A percentile compares a stretch with the other conserved stretches of the same genome.
phyloP scores from a whole-genome alignment of 2,329 filamentous ascomycete species.

The Davidsoniella virescens region DNA sequence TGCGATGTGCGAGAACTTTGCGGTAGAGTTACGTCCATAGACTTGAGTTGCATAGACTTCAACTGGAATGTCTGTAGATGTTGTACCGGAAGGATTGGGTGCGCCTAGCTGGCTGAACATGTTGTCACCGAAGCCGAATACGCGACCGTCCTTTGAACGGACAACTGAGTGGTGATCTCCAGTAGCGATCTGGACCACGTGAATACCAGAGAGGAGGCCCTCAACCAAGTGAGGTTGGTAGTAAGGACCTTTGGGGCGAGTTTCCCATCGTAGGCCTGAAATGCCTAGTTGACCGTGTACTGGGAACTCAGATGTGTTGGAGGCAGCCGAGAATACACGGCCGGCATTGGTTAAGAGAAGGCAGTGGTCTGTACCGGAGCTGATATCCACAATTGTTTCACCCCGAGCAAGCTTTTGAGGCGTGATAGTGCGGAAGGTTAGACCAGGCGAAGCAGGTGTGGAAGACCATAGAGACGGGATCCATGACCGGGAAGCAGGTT shows the following conservation, averaged over 20 bases:
- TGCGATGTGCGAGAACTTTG: slow-evolving; percentile 33
- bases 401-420: slow-evolving; percentile 47
- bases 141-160: slow-evolving; percentile 55
- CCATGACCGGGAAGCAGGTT: slow-evolving; percentile 35
- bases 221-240: slow-evolving; percentile 70
- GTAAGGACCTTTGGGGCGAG: slow-evolving; percentile 58
- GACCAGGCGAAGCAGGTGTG: slow-evolving; percentile 19
- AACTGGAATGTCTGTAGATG: slow-evolving; percentile 1
- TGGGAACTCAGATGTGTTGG: slow-evolving; percentile 63
- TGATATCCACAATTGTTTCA: slow-evolving; percentile 59
- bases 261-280: slow-evolving; percentile 65
- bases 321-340: slow-evolving; percentile 76
- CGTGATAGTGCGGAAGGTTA: slow-evolving; percentile 59
- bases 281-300: slow-evolving; percentile 75
- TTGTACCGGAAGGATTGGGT: slow-evolving; percentile 47
- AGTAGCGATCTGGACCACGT: slow-evolving; percentile 58
- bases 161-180: slow-evolving; percentile 79
- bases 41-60: background rate
- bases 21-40: slow-evolving; percentile 7
- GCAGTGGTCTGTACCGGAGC: slow-evolving; percentile 70
- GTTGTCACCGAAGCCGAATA: slow-evolving; percentile 88
- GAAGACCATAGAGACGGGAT: slow-evolving; percentile 49
- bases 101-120: slow-evolving; percentile 82
- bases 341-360: slow-evolving; percentile 72
- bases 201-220: slow-evolving; percentile 52